These are phyloP conservation scores for Stachybotrys elegans DNA, from an alignment of 2,329 filamentous ascomycete genomes.

Conservation along the genomic window DNA sequence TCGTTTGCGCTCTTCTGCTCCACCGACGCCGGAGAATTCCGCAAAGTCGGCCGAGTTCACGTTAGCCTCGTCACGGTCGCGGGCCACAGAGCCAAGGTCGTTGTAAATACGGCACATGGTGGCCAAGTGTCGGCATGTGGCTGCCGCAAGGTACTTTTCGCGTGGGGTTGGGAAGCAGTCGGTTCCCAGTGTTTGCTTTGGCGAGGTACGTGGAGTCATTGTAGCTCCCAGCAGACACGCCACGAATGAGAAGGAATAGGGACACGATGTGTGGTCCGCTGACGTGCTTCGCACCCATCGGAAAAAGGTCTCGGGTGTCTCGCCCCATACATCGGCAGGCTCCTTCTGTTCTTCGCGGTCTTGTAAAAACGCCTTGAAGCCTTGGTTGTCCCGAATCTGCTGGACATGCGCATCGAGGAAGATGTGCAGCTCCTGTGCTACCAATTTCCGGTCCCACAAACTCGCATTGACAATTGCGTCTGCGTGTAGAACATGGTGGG, in stretches of 20 bases:
- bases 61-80: conserved; percentile 11
- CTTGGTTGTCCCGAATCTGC: background rate
- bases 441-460: background rate
- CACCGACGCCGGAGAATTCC: conserved; percentile 6
- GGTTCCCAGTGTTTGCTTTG: conserved; percentile 2
- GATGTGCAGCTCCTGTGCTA: background rate
- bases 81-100: conserved; percentile 10
- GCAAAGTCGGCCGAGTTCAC: conserved; percentile 14
- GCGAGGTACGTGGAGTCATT: conserved; percentile 5
- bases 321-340: background rate
- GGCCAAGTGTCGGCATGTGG: conserved; percentile 8
- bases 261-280: conserved; percentile 9
- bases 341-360: background rate
- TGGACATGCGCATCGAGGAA: conserved; percentile 3
- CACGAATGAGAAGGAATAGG: conserved; percentile 12
- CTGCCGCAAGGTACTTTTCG: conserved; percentile 9
- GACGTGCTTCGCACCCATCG: conserved; percentile 11
- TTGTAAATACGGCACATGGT: conserved; percentile 10
- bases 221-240: conserved; percentile 2
- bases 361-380: background rate
- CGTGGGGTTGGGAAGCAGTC: conserved; percentile 6
- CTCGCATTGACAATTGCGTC: background rate
- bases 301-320: conserved; percentile 6
- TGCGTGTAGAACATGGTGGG: background rate
- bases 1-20: conserved; percentile 1